phyloP scores from a whole-genome alignment of 2,329 filamentous ascomycete genomes.

The Aspergillus nomiae region DNA sequence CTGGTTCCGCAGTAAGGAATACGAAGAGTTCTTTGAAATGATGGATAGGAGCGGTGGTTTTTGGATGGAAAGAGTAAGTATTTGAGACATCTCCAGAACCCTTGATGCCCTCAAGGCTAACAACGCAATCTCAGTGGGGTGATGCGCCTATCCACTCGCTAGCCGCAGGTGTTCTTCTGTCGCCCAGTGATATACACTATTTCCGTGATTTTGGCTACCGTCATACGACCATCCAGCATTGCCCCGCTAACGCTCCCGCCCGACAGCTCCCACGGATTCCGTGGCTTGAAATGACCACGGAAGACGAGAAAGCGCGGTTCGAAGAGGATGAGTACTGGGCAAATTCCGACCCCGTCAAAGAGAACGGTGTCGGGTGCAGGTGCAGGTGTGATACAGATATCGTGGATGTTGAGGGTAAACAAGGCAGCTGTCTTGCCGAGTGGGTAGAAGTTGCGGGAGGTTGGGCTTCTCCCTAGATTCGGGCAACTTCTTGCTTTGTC shows the following conservation, averaged over 20 bases:
- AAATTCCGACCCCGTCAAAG: conserved; percentile 79
- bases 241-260: conserved; percentile 89
- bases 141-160: conserved; percentile 98
- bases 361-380: conserved; percentile 95
- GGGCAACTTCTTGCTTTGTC: conserved; percentile 20
- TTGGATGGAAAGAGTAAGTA: conserved; percentile 93
- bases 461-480: conserved; percentile 67
- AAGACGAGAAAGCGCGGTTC: conserved; percentile 77
- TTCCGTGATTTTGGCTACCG: conserved; percentile 98
- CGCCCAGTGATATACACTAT: conserved; percentile 87
- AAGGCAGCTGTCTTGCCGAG: conserved; percentile 89
- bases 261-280: conserved; percentile 80
- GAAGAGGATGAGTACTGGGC: conserved; percentile 98
- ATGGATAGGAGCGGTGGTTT: conserved; percentile 98
- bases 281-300: conserved; percentile 78
- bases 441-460: conserved; percentile 98
- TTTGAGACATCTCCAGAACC: conserved; percentile 20
- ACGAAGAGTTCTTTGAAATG: conserved; percentile 97
- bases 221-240: conserved; percentile 98
- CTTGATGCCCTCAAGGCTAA: conserved; percentile 11
- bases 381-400: conserved; percentile 98
- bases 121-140: conserved; percentile 72
- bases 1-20: conserved; percentile 97
- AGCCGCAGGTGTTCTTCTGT: conserved; percentile 83
- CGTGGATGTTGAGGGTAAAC: conserved; percentile 95